Percentiles rank a stretch among this genome's conserved stretches.
Evolutionary conservation across 23 red algal species (phyloP).

Genomic region (Gracilaria domingensis): DNA sequence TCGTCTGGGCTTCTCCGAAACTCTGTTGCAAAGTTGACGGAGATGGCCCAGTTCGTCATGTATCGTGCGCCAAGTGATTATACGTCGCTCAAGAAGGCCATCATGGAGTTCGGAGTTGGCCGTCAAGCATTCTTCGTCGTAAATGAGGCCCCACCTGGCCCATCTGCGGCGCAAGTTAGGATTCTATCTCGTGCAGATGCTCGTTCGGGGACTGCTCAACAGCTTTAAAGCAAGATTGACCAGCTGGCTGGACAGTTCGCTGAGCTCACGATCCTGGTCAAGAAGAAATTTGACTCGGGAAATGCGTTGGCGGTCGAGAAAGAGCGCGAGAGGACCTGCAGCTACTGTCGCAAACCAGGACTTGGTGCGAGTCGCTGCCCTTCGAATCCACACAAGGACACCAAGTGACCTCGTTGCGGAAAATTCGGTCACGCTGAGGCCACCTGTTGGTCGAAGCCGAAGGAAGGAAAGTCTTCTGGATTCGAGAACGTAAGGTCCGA

Average conservation of each 20-base stretch:
- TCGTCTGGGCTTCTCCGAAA: neutral
- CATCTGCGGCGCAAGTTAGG: neutral
- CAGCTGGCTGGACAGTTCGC: neutral
- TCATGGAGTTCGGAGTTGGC: neutral
- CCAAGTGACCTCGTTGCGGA: neutral
- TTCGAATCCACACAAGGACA: neutral
- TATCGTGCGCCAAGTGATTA: constrained; percentile 1
- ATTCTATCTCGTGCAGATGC: neutral
- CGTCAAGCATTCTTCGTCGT: neutral
- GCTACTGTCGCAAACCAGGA: neutral
- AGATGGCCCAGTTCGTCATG: constrained; percentile 7
- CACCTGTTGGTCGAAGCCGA: constrained; percentile 14
- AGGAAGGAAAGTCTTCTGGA: neutral
- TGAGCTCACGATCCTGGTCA: neutral
- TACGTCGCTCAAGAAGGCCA: neutral
- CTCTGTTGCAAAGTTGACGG: neutral
- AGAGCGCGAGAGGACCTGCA: neutral
- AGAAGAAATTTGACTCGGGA: neutral
- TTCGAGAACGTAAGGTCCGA: neutral
- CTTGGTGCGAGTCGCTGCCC: neutral
- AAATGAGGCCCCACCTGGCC: neutral
- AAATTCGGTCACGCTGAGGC: constrained; percentile 17
- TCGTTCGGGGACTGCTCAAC: neutral
- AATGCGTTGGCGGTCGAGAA: neutral
- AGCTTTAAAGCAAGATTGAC: neutral